Evolutionary conservation across 148 eudicot species (phyloP).

Genomic region (Amaranthus palmeri): DNA sequence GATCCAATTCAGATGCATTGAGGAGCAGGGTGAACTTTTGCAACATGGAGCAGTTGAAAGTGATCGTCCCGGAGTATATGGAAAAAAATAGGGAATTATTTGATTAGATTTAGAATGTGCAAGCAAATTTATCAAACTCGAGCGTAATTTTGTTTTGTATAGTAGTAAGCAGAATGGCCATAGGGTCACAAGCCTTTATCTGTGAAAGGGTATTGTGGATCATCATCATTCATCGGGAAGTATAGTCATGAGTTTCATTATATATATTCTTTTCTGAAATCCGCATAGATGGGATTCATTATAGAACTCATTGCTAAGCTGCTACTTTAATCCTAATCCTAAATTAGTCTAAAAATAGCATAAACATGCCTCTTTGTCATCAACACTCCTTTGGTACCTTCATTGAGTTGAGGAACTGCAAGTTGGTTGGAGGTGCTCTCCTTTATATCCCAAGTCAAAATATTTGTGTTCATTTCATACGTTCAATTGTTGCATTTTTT

Average conservation of each 20-base stretch:
- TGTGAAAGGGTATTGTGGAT: not conserved
- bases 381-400: no score
- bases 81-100: not conserved
- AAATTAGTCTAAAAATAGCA: no score
- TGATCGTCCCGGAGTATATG: not conserved
- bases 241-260: not conserved
- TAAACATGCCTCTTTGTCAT: no score
- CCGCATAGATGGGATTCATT: no score
- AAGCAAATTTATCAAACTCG: not conserved
- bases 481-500: no score
- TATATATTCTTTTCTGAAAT: no score
- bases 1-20: not conserved
- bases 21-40: not conserved
- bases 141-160: not conserved
- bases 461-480: no score
- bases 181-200: not conserved
- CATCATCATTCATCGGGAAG: not conserved
- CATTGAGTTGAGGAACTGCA: no score
- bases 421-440: no score
- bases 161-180: not conserved
- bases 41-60: not conserved
- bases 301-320: no score
- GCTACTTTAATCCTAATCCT: no score
- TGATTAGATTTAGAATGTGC: not conserved
- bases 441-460: no score